A percentile compares a stretch with the other conserved stretches of the same genome.
Conservation (phyloP, 2,329 filamentous ascomycete species). For the Pseudogymnoascus sp. region DNA sequence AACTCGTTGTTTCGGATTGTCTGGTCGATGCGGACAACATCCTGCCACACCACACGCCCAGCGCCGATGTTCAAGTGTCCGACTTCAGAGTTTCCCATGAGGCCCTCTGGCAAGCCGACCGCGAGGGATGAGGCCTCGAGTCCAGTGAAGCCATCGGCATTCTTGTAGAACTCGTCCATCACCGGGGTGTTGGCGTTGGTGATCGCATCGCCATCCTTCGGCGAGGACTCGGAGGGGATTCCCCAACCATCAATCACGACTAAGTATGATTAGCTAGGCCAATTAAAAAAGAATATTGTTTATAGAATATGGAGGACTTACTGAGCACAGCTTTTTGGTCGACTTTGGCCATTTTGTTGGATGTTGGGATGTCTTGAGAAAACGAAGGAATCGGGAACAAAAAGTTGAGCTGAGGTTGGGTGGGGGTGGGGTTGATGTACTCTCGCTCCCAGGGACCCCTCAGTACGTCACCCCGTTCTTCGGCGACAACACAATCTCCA, state of each 20-base stretch:
- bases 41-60: conserved; percentile 96
- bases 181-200: conserved; percentile 83
- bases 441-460: not conserved
- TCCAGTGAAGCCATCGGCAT: conserved; percentile 76
- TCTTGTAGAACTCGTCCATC: conserved; percentile 87
- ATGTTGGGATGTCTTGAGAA: not conserved
- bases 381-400: not conserved
- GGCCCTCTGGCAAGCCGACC: conserved; percentile 87
- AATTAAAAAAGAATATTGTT: conserved; percentile 49
- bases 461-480: conserved; percentile 1
- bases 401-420: not conserved
- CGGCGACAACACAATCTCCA: conserved; percentile 15
- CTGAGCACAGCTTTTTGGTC: conserved; percentile 63
- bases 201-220: conserved; percentile 89
- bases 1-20: conserved; percentile 55
- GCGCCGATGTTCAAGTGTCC: conserved; percentile 98
- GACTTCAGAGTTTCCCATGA: conserved; percentile 99
- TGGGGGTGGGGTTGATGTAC: conserved; percentile 1
- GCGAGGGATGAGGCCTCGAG: conserved; percentile 94
- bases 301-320: conserved; percentile 40
- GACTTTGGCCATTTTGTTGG: conserved; percentile 51
- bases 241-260: conserved; percentile 99
- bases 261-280: conserved; percentile 53
- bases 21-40: conserved; percentile 90
- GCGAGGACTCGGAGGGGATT: conserved; percentile 69